phyloP scores from a whole-genome alignment of 768 basidiomycete genomes.

The Stropharia rugosoannulata region DNA sequence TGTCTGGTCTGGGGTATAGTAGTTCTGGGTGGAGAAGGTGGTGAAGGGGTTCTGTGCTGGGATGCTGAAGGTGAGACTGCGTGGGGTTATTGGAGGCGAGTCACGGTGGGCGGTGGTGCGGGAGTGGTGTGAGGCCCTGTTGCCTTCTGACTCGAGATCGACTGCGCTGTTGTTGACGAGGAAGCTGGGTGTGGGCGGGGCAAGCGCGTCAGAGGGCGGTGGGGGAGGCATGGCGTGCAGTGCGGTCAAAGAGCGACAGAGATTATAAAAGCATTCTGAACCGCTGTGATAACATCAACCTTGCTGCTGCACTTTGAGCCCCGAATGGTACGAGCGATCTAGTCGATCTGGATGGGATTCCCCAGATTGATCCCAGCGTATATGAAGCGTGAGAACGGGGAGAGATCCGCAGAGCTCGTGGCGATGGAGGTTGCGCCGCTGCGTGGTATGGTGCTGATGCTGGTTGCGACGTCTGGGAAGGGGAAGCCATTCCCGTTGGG shows the following conservation, averaged over 20 bases:
- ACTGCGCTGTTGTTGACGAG: constrained; percentile 23
- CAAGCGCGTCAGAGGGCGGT: constrained; percentile 23
- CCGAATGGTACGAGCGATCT: constrained; percentile 15
- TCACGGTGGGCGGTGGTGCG: constrained; percentile 34
- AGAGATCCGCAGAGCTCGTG: constrained; percentile 44
- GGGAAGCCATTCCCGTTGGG: constrained; percentile 25
- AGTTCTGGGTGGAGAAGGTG: constrained; percentile 40
- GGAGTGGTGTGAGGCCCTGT: constrained; percentile 28
- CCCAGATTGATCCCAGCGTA: constrained; percentile 7
- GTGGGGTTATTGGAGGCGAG: constrained; percentile 42
- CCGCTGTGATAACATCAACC: constrained; percentile 24
- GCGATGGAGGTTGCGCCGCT: constrained; percentile 37
- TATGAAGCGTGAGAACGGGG: constrained; percentile 20
- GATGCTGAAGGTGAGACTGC: constrained; percentile 32
- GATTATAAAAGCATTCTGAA: constrained; percentile 31
- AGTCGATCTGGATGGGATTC: constrained; percentile 20
- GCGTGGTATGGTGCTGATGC: constrained; percentile 25
- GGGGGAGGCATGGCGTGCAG: constrained; percentile 14
- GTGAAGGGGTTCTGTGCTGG: constrained; percentile 51
- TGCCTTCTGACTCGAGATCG: constrained; percentile 28
- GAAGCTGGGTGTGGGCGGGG: constrained; percentile 32
- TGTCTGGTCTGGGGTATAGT: constrained; percentile 34
- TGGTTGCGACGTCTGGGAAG: constrained; percentile 31
- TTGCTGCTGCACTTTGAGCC: constrained; percentile 23
- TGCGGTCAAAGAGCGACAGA: constrained; percentile 16